phyloP scores from a whole-genome alignment of 164 flowering plant species.

The Dillenia turbinata region DNA sequence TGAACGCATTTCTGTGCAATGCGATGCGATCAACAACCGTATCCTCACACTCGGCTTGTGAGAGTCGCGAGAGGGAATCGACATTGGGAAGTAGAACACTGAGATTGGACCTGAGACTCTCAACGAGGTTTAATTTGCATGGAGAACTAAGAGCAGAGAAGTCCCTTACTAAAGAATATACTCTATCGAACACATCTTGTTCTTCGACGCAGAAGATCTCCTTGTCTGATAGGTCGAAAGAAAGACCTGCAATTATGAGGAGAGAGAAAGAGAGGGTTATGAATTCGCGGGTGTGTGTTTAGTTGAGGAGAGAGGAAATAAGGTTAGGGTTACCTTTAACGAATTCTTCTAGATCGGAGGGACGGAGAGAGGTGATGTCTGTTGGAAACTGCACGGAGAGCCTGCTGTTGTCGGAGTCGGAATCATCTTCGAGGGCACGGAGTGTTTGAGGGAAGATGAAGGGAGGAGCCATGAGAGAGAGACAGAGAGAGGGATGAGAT shows the following conservation, averaged over 20 bases:
- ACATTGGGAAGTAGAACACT: constrained; percentile 86
- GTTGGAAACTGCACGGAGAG: constrained; percentile 50
- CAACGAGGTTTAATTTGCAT: constrained; percentile 67
- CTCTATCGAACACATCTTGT: constrained; percentile 82
- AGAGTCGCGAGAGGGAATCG: constrained; percentile 57
- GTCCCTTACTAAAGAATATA: constrained; percentile 58
- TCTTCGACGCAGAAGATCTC: constrained; percentile 89
- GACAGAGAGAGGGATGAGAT: constrained; percentile 11
- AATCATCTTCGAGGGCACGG: constrained; percentile 54
- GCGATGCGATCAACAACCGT: constrained; percentile 45
- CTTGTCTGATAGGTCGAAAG: constrained; percentile 91
- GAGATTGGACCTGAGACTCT: constrained; percentile 82
- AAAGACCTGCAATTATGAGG: constrained; percentile 39
- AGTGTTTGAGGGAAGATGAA: constrained; percentile 71
- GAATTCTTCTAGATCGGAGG: constrained; percentile 82
- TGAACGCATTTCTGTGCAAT: constrained; percentile 80
- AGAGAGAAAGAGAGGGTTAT: background rate
- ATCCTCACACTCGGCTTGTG: constrained; percentile 29
- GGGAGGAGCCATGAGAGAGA: constrained; percentile 51
- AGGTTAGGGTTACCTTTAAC: constrained; percentile 61
- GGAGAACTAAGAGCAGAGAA: constrained; percentile 44
- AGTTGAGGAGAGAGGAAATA: background rate
- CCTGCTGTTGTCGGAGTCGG: constrained; percentile 27
- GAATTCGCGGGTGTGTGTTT: constrained; percentile 3
- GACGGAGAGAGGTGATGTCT: constrained; percentile 42